Evolutionary conservation across 306 rosid genomes (phyloP).

Genomic region (Medicago ruthenica): DNA sequence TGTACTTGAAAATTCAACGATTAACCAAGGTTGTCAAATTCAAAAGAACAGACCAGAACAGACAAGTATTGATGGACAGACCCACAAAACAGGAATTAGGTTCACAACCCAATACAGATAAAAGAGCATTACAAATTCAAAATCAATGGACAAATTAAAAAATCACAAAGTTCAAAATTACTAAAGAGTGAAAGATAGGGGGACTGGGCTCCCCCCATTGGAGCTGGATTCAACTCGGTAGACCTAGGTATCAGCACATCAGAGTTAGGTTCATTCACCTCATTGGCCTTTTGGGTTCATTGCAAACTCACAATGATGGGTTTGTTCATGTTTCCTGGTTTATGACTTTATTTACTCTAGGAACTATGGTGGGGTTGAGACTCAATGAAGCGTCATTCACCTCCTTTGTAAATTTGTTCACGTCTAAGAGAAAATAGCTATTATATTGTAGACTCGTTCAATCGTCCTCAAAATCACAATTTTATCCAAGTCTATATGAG

Average conservation of each 20-base stretch:
- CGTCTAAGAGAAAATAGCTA: not conserved
- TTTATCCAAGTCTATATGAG: not conserved
- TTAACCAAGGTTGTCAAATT: slow-evolving; percentile 20
- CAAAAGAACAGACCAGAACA: slow-evolving; percentile 14
- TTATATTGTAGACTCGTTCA: not conserved
- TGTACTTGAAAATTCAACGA: slow-evolving; percentile 51
- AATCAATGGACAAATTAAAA: not conserved
- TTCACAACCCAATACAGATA: not conserved
- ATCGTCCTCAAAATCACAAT: not conserved
- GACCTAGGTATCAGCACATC: slow-evolving; percentile 12
- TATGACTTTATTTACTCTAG: not conserved
- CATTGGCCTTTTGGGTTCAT: slow-evolving; percentile 3
- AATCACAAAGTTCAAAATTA: not conserved
- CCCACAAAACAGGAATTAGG: not conserved
- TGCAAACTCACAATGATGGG: not conserved
- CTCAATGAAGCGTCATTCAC: not conserved
- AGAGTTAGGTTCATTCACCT: slow-evolving; percentile 7
- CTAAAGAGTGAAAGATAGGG: not conserved
- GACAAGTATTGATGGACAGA: slow-evolving; percentile 9
- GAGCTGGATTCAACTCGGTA: not conserved
- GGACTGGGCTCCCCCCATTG: slow-evolving; percentile 2
- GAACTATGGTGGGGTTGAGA: slow-evolving; percentile 1
- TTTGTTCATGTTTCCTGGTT: slow-evolving; percentile 1
- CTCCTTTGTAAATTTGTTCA: not conserved
- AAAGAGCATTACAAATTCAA: not conserved